These are phyloP conservation scores for Serendipita vermifera DNA, from an alignment of 768 basidiomycete genomes.

Conservation along the genomic window DNA sequence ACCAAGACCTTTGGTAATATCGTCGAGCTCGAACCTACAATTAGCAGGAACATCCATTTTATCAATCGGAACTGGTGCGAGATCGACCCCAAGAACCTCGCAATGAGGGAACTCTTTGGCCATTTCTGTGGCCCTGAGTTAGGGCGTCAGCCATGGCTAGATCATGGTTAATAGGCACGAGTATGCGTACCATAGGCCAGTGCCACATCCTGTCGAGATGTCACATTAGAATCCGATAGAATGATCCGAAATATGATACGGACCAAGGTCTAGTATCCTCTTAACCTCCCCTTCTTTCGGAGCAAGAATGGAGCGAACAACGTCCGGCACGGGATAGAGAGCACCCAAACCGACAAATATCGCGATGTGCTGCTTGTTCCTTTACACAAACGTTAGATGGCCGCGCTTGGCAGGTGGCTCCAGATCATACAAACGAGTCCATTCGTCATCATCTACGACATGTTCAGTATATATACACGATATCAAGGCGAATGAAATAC, in stretches of 20 bases:
- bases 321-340: not conserved
- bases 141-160: no score
- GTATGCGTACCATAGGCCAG: no score
- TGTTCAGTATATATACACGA: not conserved
- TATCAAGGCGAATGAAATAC: not conserved
- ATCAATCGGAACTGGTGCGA: slow-evolving; percentile 1
- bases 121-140: slow-evolving; percentile 3
- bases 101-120: not conserved
- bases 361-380: slow-evolving; percentile 7
- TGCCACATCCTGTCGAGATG: no score
- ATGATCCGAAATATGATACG: no score
- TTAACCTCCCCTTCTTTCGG: not conserved
- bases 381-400: not conserved
- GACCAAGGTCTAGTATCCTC: slow-evolving; percentile 1
- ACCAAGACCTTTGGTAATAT: not conserved
- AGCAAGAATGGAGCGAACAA: not conserved
- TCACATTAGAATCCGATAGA: no score
- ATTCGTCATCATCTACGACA: slow-evolving; percentile 7
- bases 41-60: not conserved
- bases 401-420: not conserved
- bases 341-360: not conserved
- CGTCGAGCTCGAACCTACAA: not conserved
- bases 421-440: not conserved
- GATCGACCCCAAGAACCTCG: not conserved
- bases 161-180: no score